A percentile compares a stretch with the other conserved stretches of the same genome.
phyloP scores from a whole-genome alignment of 192 early-diverging fungal genomes.

The Rhizoclosmatium globosum region DNA sequence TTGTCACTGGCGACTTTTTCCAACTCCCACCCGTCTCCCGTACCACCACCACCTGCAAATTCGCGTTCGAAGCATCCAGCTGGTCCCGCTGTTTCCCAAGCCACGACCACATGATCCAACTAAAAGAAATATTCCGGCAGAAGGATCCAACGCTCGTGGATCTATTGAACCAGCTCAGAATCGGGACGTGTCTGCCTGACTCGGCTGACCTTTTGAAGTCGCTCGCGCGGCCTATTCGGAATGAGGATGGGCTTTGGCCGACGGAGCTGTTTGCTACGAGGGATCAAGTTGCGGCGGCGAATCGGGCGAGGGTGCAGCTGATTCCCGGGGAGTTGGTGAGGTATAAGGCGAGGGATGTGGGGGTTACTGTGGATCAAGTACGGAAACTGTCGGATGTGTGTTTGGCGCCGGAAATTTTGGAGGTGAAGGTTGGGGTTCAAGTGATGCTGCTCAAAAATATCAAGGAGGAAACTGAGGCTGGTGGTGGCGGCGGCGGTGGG shows the following conservation, averaged over 20 bases:
- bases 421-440: constrained; percentile 79
- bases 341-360: constrained; percentile 61
- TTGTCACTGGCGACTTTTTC: constrained; percentile 34
- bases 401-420: constrained; percentile 68
- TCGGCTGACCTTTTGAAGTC: constrained; percentile 59
- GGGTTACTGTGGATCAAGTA: neutral
- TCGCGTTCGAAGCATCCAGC: constrained; percentile 17
- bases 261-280: constrained; percentile 46
- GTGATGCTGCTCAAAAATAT: constrained; percentile 80
- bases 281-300: constrained; percentile 22
- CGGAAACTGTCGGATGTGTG: constrained; percentile 49
- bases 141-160: constrained; percentile 79
- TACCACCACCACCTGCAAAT: neutral
- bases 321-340: constrained; percentile 62
- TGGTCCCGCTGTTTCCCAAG: constrained; percentile 11
- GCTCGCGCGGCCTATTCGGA: constrained; percentile 54
- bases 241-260: constrained; percentile 62
- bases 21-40: constrained; percentile 19
- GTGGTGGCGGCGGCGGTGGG: neutral
- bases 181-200: constrained; percentile 68
- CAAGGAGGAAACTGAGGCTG: neutral
- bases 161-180: constrained; percentile 86
- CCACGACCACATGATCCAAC: constrained; percentile 35
- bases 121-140: constrained; percentile 86
- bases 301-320: constrained; percentile 58